Evolutionary conservation across 1,139 yeast species (phyloP), one percentile per base, ranked within the genome.

Genomic region (Protomyces lactucae-debilis): DNA sequence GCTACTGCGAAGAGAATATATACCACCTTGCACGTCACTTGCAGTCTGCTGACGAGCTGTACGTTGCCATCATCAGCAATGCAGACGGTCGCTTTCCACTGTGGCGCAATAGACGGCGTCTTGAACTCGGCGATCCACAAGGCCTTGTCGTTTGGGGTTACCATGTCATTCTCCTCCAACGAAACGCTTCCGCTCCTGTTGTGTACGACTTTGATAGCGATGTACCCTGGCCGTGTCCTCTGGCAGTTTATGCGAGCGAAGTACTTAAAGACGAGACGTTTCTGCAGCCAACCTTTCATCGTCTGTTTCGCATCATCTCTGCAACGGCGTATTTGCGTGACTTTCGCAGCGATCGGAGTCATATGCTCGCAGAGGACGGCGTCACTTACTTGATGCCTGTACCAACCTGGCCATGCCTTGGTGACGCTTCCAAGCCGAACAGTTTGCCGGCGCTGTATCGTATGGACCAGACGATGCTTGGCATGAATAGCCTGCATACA

Each of bases 101-200:
- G 52, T 59, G 56, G 57, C 52, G 43, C 21, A 53, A 59, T 52
- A 52, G n/a, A 35, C 14, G 46, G 18, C 43, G 57, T 25, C 39
- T 43, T 25, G 12, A 45, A 14, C 23, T 35, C 14, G 57, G 40
- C 12, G 52, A 52, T 16, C 52, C 63, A 16, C 57, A 40, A 12
- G 63, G 63, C 18, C 46, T 59, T 51, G 63, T 59, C 23, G 36
- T 59, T 1, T 59, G 63, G 63, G 63, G 52, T 37, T 59, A 59
- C 32, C 63, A 59, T 52, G 63, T 59, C 53, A 52, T 59, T 18
- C 37, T 46, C 25, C 36, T 59, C 32, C 57, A 59, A 12, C 43
- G 43, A 4, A 37, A 37, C 14, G 32, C 32, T 1, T 28, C 32
- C 5, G 43, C 3, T 39, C 8, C n/a, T 14, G 43, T 14, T 6